phyloP scores from a whole-genome alignment of 768 basidiomycete species.

The Xerocomellus intermedius region DNA sequence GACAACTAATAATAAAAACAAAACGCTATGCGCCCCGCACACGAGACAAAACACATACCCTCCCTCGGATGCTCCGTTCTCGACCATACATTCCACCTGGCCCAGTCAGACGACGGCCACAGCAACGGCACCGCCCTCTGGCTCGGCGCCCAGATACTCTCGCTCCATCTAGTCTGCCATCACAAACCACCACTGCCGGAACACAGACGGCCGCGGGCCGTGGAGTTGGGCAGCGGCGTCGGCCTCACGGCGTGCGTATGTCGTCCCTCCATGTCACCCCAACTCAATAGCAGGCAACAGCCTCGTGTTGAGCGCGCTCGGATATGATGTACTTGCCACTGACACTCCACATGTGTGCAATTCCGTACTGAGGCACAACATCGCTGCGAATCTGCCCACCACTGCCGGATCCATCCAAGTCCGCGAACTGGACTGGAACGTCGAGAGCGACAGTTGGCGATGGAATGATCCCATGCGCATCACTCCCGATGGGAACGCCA shows the following conservation, averaged over 20 bases:
- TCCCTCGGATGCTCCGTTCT: conserved; percentile 45
- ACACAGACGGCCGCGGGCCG: conserved; percentile 39
- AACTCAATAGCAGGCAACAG: conserved; percentile 30
- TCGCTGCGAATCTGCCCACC: conserved; percentile 44
- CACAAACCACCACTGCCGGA: conserved; percentile 22
- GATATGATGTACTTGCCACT: conserved; percentile 76
- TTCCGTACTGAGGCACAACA: conserved; percentile 62
- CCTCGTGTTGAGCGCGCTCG: conserved; percentile 63
- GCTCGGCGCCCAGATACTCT: conserved; percentile 78
- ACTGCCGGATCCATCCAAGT: conserved; percentile 51
- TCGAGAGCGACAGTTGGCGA: conserved; percentile 51
- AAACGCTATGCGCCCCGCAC: conserved; percentile 42
- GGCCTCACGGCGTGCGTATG: conserved; percentile 70
- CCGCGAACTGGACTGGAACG: conserved; percentile 70
- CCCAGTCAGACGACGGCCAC: conserved; percentile 56
- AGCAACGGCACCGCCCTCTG: conserved; percentile 84
- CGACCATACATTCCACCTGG: conserved; percentile 44
- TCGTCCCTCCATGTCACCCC: neutral
- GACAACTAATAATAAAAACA: neutral
- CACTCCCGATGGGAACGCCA: conserved; percentile 33
- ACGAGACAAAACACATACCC: conserved; percentile 61
- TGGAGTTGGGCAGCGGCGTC: conserved; percentile 83
- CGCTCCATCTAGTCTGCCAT: conserved; percentile 52
- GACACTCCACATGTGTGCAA: conserved; percentile 65
- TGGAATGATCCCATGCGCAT: conserved; percentile 44